Base-by-base conservation (phyloP, 371 early-diverging fungal species). In the Syncephalastrum monosporum region DNA sequence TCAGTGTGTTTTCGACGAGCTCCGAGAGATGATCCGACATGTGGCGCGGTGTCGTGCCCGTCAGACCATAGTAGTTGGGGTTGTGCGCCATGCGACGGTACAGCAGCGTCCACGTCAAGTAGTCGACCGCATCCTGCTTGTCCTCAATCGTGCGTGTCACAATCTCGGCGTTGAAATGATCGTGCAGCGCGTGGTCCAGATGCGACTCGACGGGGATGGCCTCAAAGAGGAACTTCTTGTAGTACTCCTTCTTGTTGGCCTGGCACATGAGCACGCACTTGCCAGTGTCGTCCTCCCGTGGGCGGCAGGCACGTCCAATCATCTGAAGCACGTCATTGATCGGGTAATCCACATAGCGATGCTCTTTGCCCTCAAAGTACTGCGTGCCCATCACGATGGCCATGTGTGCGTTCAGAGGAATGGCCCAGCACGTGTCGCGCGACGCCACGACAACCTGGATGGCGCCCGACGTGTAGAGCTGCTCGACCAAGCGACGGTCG, bases 81-180 rank as follows among this genome's bases (percentile, higher is more conserved):
- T 98, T 98, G 64, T 89, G 84, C 12, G 91, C 82, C 88, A 98
- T 84, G 42, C 99, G 88, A 47, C 98, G 90, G 77, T 96, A 97
- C 60, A 96, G 63, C 81, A 94, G 91, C 10, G 98, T 93, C 98
- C 97, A 98, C 0, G 99, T 97, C 58, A 98, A 76, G 61, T 93
- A 97, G 62, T 98, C 99, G 12, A 98, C 96, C 0, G 99, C 98
- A 64, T 97, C 98, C 72, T 98, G 96, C 82, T 96, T 96, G 78
- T 89, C 95, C 69, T 91, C 91, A 52, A 98, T 94, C 0, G 96
- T 93, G 71, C 87, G 86, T 25, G 94, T 92, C 0, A 92, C 96
- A 64, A 97, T 85, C 67, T 97, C 99, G 21, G 96, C 92, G 67
- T 97, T 97, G 79, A 98, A 93, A 64, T 91, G 92, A 60, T 98